These are phyloP conservation scores for Debaryomycetaceae sp. DNA, from an alignment of 1,139 yeast genomes.

Conservation along the genomic window DNA sequence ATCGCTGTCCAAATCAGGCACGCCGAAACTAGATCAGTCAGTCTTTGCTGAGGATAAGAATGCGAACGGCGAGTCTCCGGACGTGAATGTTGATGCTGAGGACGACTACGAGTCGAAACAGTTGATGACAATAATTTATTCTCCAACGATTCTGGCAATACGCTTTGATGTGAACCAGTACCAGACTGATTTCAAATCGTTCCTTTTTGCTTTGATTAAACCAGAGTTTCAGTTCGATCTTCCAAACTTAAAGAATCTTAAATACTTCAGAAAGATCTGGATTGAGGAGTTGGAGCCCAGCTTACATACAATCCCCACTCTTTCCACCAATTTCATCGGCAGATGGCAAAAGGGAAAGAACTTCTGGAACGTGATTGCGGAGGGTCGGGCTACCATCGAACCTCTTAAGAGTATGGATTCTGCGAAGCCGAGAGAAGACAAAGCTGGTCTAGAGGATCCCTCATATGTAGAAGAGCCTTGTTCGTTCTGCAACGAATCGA, in stretches of 20 bases:
- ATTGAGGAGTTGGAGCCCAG: constrained; percentile 77
- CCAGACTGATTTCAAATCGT: constrained; percentile 40
- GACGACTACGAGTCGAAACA: constrained; percentile 14
- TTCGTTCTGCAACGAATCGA: constrained; percentile 74
- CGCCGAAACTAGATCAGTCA: constrained; percentile 9
- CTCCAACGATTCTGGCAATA: constrained; percentile 56
- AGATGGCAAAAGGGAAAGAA: constrained; percentile 49
- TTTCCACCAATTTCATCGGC: constrained; percentile 36
- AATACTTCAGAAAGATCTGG: constrained; percentile 63
- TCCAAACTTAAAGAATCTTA: constrained; percentile 47
- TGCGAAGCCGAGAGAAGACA: constrained; percentile 33
- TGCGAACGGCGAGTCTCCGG: background rate
- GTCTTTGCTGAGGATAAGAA: background rate
- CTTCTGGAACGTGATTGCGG: constrained; percentile 65
- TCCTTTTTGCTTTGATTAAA: constrained; percentile 29
- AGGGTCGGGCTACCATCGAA: constrained; percentile 79
- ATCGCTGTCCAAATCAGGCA: constrained; percentile 5
- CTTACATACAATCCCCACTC: constrained; percentile 28
- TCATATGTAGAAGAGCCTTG: constrained; percentile 77
- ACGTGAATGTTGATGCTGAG: background rate
- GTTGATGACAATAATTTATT: constrained; percentile 30
- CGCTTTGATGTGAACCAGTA: constrained; percentile 55
- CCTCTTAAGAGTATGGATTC: constrained; percentile 86
- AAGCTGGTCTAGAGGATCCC: constrained; percentile 5
- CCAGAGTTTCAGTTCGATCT: constrained; percentile 39